A percentile compares a stretch with the other conserved stretches of the same genome.
These are phyloP conservation scores for Micromonas pusilla DNA, from an alignment of 139 green algal genomes.

Conservation along the genomic window DNA sequence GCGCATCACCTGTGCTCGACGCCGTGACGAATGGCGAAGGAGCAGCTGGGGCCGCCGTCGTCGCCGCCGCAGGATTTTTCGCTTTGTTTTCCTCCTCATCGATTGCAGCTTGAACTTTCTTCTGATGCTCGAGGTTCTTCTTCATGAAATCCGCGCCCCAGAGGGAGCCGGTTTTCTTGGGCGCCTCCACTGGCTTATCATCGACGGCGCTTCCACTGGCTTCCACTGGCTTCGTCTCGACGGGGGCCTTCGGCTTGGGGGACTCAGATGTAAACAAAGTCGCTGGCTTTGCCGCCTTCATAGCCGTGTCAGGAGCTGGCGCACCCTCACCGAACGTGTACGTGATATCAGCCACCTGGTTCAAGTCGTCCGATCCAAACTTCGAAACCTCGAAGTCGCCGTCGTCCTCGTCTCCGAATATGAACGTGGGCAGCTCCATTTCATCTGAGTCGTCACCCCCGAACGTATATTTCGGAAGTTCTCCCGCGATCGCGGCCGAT, in stretches of 20 bases:
- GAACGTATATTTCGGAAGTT: neutral
- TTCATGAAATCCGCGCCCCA: constrained; percentile 15
- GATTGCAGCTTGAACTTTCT: constrained; percentile 15
- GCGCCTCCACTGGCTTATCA: neutral
- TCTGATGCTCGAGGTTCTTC: constrained; percentile 18
- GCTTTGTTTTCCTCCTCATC: constrained; percentile 19
- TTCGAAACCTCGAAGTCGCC: neutral
- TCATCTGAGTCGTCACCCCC: neutral
- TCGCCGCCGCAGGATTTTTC: neutral
- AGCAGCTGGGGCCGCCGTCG: neutral
- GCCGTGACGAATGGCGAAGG: neutral
- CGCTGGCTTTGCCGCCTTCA: no score
- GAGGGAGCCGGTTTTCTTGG: neutral
- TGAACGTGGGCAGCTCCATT: neutral
- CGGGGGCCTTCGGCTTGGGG: no score
- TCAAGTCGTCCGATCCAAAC: neutral
- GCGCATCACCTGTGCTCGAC: neutral
- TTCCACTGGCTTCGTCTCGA: no score
- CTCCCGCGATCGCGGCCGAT: neutral
- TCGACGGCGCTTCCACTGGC: no score
- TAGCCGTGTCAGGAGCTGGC: neutral
- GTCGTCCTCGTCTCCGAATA: neutral
- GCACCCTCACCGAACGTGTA: neutral
- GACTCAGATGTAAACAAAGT: no score
- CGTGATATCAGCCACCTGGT: neutral